Base-by-base conservation (phyloP, 176 grass and related monocot genomes). In the Tillandsia leiboldiana region DNA sequence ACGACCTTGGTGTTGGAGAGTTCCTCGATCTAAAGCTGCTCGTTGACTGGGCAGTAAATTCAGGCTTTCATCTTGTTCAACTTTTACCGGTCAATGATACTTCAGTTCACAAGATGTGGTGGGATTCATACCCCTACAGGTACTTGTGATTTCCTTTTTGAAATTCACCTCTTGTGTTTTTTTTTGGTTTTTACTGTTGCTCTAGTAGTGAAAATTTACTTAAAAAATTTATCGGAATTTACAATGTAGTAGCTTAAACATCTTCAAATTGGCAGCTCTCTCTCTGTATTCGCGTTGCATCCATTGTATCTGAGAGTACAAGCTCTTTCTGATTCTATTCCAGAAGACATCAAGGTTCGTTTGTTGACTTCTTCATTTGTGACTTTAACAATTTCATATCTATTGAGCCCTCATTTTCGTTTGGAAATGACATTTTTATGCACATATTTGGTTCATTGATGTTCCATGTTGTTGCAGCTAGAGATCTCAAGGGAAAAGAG, bases 81-180 rank as follows among this genome's bases (percentile, higher is more conserved):
- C 80, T 99, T 50, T 84, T 99, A 57, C 94, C 94, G 26, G 82
- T 99, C 33, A 99, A 99, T 23, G 94, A 99, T 67, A 99, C 94
- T 73, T 93, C 94, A 67, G 89, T 99, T 74, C 64, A 99, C 71
- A 68, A 53, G 75, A 99, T 99, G 94, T 99, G 94, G 94, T 99
- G 94, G 94, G 94, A 99, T 85, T 99, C 94, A 50, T 99, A 99
- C 78, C 94, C 94, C 15, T 99, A 99, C 78, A 95, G 91, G 91
- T 95, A 84, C 0, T 7, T 42, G 33, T 49, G 53, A 3, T 58
- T 58, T 59, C 33, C 26, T 59, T 20, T 23, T 53, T 59, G 10
- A 9, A 72, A 58, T 3, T 24, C 11, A 9, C 22, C 15, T 15
- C 15, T 18, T 2, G 8, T 22, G 56, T n/a, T 15, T 61, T 58